Conservation (phyloP, 2,329 filamentous ascomycete species). For the Aspergillus udagawae region DNA sequence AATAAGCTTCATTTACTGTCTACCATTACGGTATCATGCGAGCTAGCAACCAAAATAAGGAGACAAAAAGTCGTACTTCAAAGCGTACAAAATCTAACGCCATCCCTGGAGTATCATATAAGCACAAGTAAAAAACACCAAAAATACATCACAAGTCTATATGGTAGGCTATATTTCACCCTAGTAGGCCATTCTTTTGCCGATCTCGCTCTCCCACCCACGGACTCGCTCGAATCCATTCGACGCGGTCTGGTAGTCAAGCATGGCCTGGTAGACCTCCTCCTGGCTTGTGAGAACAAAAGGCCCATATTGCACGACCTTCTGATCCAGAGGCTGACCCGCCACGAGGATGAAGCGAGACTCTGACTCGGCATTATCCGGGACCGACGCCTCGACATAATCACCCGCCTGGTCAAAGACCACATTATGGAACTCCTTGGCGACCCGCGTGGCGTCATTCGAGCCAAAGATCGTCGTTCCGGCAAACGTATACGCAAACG, state of each 20-base stretch:
- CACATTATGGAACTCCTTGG: conserved; percentile 72
- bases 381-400: conserved; percentile 66
- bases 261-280: conserved; percentile 70
- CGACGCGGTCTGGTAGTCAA: conserved; percentile 66
- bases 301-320: conserved; percentile 77
- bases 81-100: background rate
- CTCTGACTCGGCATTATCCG: conserved; percentile 57
- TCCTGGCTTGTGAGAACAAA: conserved; percentile 73
- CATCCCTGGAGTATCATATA: conserved; percentile 5
- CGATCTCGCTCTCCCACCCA: conserved; percentile 82
- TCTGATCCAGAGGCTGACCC: conserved; percentile 74
- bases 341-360: conserved; percentile 62
- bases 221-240: conserved; percentile 79
- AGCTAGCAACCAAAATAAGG: too few species aligned
- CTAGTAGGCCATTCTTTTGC: conserved; percentile 61
- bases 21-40: background rate
- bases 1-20: background rate
- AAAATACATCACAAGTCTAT: background rate
- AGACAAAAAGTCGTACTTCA: background rate
- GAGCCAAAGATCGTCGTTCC: conserved; percentile 64
- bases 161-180: too few species aligned
- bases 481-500: conserved; percentile 80
- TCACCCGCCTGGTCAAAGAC: conserved; percentile 82
- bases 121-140: background rate
- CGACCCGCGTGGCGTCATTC: conserved; percentile 28